Conservation (phyloP, 2,329 filamentous ascomycete genomes). For the Beauveria bassiana region DNA sequence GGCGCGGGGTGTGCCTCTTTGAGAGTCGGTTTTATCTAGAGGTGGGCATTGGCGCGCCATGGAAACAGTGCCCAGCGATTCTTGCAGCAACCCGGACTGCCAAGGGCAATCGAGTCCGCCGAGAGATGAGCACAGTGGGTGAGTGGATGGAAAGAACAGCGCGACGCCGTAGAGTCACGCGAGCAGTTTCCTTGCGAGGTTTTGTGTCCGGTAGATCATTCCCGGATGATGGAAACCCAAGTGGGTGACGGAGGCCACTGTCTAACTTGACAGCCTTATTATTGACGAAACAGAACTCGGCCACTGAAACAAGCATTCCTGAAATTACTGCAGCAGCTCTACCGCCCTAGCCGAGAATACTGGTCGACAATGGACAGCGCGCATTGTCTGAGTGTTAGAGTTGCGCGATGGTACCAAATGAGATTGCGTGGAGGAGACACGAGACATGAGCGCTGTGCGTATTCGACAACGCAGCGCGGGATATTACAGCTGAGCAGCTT, state of each 20-base stretch:
- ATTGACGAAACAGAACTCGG: background rate
- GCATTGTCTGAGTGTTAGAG: background rate
- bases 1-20: too few species aligned
- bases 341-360: background rate
- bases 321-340: background rate
- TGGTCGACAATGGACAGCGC: background rate
- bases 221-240: background rate
- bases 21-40: background rate
- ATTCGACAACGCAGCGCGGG: background rate
- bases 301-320: conserved; percentile 1
- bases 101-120: background rate
- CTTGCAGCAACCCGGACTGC: conserved; percentile 2
- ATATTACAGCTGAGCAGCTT: too few species aligned
- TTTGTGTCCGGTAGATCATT: background rate
- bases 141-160: background rate
- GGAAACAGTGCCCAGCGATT: background rate
- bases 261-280: background rate
- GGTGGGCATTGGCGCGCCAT: background rate
- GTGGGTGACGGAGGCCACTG: background rate
- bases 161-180: conserved; percentile 8
- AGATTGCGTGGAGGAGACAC: conserved; percentile 3
- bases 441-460: background rate
- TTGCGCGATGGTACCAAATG: background rate
- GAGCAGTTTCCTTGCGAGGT: conserved; percentile 10
- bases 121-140: background rate